Base-by-base conservation (phyloP, 192 early-diverging fungal species). In the Lunasporangiospora selenospora region DNA sequence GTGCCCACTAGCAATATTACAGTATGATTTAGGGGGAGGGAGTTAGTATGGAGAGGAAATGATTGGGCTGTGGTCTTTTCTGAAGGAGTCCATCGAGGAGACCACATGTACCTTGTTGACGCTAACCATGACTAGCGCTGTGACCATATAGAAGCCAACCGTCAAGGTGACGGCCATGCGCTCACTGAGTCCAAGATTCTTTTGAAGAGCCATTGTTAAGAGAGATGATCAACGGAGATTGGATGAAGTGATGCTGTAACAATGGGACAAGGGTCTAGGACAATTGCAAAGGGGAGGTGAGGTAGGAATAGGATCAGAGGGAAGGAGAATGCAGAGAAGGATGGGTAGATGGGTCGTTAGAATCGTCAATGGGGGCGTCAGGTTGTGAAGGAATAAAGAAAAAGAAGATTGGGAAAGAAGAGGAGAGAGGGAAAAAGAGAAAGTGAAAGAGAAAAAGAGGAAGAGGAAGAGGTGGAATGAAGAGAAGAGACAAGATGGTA, bases 101-200 rank as follows among this genome's bases (percentile, higher is more conserved):
- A 11, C n/a, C n/a, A n/a, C n/a, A n/a, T 33, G n/a, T 60, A 79
- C 76, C 76, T 80, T 80, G 55, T 80, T 80, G 23, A 77, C 76
- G 41, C 60, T 54, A 27, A 80, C 79, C 75, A 80, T 77, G 39
- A 77, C 44, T 27, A 80, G 24, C 10, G 79, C 75, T 15, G 79
- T 80, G 53, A 66, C 46, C 54, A 77, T 77, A 31, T 80, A 80
- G 18, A 80, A 80, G 15, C 57, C 44, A 11, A 80, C 76, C 2
- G 69, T 54, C 29, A 58, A 54, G 13, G 62, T 60, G 18, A 77
- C 76, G 10, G 57, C 57, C 29, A 62, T 38, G 21, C 76, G 66
- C 48, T 73, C 67, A 8, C 45, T 62, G 41, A 73, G 59, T 21
- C 67, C 67, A 0, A 62, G 46, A 36, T 55, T 73, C 30, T 53